phyloP scores from a whole-genome alignment of 2,329 filamentous ascomycete genomes.

The Colletotrichum euphorbiae region DNA sequence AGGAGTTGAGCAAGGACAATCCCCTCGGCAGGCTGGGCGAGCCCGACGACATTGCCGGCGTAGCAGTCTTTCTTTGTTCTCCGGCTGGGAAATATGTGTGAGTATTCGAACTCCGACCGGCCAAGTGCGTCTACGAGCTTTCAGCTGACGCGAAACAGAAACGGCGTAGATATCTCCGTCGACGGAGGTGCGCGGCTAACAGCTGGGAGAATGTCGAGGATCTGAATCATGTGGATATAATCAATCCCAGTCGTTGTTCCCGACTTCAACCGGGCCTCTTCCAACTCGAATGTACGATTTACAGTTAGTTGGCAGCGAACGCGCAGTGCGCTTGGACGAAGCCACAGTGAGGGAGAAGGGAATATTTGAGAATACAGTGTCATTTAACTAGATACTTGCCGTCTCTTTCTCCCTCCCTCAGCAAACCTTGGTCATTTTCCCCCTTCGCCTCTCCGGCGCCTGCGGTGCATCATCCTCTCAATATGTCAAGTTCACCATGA shows the following conservation, averaged over 20 bases:
- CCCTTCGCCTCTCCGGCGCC: background rate
- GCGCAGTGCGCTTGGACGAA: no score
- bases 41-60: constrained; percentile 70
- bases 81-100: constrained; percentile 63
- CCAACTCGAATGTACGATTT: no score
- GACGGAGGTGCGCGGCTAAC: constrained; percentile 49
- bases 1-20: constrained; percentile 60
- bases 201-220: constrained; percentile 45
- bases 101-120: constrained; percentile 38
- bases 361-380: no score
- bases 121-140: background rate
- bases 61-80: constrained; percentile 68
- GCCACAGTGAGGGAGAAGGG: no score
- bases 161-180: constrained; percentile 51
- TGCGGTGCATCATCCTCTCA: constrained; percentile 4
- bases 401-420: no score
- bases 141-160: constrained; percentile 43
- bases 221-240: constrained; percentile 35
- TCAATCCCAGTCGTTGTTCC: no score
- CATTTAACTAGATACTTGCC: no score
- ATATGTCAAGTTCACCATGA: constrained; percentile 56
- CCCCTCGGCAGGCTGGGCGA: constrained; percentile 66
- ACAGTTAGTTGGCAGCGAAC: no score
- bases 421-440: background rate
- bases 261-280: background rate